Conservation (phyloP, 768 basidiomycete species). For the Kwoniella europaea region DNA sequence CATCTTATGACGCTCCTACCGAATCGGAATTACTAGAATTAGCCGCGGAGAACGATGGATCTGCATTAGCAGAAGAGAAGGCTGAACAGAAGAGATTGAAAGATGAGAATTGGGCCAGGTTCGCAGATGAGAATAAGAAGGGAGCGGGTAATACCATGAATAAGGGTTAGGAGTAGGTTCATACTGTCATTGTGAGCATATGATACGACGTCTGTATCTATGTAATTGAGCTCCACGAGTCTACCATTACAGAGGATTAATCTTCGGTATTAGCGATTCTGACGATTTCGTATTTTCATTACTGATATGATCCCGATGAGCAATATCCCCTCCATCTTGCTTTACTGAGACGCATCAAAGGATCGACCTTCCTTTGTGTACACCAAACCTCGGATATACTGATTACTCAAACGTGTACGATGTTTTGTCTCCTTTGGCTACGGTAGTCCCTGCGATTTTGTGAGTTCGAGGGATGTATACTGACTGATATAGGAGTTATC, state of each 20-base stretch:
- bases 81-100: conserved; percentile 77
- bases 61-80: conserved; percentile 69
- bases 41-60: conserved; percentile 85
- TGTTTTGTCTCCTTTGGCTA: not conserved
- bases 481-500: no score
- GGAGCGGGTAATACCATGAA: conserved; percentile 99
- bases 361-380: conserved; percentile 9
- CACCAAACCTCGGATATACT: not conserved
- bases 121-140: conserved; percentile 79
- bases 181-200: not conserved
- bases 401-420: not conserved
- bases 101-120: conserved; percentile 90
- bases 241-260: no score
- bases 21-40: conserved; percentile 76
- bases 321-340: not conserved
- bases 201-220: not conserved
- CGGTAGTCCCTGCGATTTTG: no score
- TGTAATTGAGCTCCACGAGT: no score
- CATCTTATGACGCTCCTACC: conserved; percentile 70
- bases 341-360: not conserved
- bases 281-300: not conserved
- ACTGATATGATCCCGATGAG: not conserved
- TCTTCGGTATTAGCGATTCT: not conserved
- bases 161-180: conserved; percentile 65
- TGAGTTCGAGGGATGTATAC: no score